Evolutionary conservation across 2,329 filamentous ascomycete species (phyloP), one percentile per base, ranked within the genome.

Genomic region (Lasiodiplodia sp.): DNA sequence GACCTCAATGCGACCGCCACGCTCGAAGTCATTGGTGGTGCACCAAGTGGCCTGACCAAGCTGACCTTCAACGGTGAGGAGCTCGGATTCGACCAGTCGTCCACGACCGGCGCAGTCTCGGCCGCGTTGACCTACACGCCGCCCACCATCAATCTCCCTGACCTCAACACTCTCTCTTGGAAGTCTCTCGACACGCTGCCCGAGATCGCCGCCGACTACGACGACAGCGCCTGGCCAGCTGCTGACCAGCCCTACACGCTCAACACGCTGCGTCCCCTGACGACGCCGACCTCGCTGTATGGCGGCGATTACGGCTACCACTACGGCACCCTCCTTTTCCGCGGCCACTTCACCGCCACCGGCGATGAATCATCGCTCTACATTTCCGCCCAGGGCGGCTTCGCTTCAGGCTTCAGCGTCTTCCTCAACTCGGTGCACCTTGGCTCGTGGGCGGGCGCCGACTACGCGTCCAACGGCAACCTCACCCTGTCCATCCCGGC

Each of bases 241-340:
- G 92, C 91, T 0, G 80, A 90, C 69, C 81, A 87, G 6, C 82
- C 80, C 1, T 83, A 83, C 2, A 89, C 88, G 1, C 87, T 87
- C 75, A 93, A 93, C 76, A 87, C 86, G 0, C 80, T 83, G 21
- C 78, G 80, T 7, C 78, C 80, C 12, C 79, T 90, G 2, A 85
- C 82, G 0, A 94, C 92, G 0, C 88, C 91, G 0, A 88, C 87
- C 0, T 82, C 79, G 2, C 85, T 94, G 0, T 92, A 91, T 73
- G 85, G 84, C 0, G 87, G 87, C 18, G 92, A 94, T 77, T 94
- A 94, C 74, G 91, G 91, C 28, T 94, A 89, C 78, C 84, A 92
- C 76, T 85, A 88, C 0, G 91, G 92, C 3, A 87, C 87, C 1
- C 82, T 94, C 0, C 72, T 94, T 58, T 94, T 87, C 81, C 87